A percentile compares a stretch with the other conserved stretches of the same genome.
Conservation (phyloP, 2,329 filamentous ascomycete genomes). For the Coniochaeta pulveracea region DNA sequence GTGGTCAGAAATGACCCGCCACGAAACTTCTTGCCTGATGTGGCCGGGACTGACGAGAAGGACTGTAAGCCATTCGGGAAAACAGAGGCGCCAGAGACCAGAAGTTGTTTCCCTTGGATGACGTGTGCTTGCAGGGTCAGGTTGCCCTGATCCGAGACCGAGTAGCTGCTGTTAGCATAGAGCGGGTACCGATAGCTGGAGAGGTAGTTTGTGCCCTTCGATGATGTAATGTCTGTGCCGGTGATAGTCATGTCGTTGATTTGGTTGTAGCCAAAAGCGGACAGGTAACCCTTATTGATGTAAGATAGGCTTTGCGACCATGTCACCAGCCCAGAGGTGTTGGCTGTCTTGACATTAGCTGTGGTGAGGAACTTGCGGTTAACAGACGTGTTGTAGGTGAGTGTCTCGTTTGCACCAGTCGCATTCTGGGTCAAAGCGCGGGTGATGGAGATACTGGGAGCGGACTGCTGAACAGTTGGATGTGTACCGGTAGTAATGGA, state of each 20-base stretch:
- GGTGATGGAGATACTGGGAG: constrained; percentile 36
- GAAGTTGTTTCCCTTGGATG: constrained; percentile 27
- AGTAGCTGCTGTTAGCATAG: constrained; percentile 40
- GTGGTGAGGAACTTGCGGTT: constrained; percentile 41
- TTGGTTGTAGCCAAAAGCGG: constrained; percentile 28
- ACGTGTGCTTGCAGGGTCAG: constrained; percentile 31
- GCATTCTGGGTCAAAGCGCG: constrained; percentile 38
- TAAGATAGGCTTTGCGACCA: constrained; percentile 51
- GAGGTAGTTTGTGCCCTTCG: constrained; percentile 15
- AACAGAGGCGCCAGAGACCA: constrained; percentile 25
- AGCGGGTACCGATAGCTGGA: constrained; percentile 48
- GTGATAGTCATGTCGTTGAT: constrained; percentile 19
- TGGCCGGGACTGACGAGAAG: constrained; percentile 24
- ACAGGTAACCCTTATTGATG: constrained; percentile 37
- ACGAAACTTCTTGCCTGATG: constrained; percentile 8
- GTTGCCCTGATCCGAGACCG: constrained; percentile 27
- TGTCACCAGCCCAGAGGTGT: constrained; percentile 18
- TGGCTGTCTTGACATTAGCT: constrained; percentile 38
- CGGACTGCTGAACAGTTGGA: constrained; percentile 18
- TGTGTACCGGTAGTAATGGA: constrained; percentile 39
- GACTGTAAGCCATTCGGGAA: constrained; percentile 51
- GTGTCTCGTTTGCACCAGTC: constrained; percentile 39
- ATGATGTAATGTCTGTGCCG: constrained; percentile 15
- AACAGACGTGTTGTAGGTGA: constrained; percentile 47
- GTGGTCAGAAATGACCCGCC: constrained; percentile 33